Base-by-base conservation (phyloP, 345 rosid species). In the Salix udensis region DNA sequence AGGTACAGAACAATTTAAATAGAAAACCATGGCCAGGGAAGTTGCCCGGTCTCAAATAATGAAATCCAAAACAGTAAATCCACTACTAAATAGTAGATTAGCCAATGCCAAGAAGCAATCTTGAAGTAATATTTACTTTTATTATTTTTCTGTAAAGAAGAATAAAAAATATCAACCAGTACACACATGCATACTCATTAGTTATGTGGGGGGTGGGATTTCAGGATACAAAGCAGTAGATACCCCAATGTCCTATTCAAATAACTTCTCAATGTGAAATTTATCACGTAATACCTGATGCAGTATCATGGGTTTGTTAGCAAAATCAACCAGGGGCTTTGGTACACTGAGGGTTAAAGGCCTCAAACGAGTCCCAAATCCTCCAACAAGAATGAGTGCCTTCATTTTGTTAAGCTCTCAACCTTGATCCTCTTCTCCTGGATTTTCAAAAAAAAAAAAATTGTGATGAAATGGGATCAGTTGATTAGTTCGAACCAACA, bases 241-340 rank as follows among this genome's bases (percentile, higher is more conserved):
- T 46, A 46, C 18, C 14, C 50, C 50, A 0, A 46, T 3, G 5
- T 13, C 50, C 18, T 46, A 46, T 46, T 46, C n/a, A 31, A 16
- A 15, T 6, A 65, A 65, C 14, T 28, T 30, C 24, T 55, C 3
- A 55, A 9, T 4, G 23, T 23, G 12, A 4, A 23, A 55, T 55
- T 15, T 16, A 30, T 9, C 26, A 74, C 4, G 53, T 40, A 23
- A 72, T 12, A 78, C 81, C 81, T 78, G 81, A 28, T 78, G 81
- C 76, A 72, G 72, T 24, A 78, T 78, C 81, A 78, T 78, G 5
- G 81, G 81, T 37, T 72, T 78, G 76, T 78, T 78, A 8, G 81
- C 81, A 66, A 78, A 78, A 28, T 78, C 81, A 72, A 78, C 81
- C 26, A 78, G 77, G 18, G 81, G 81, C 76, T 78, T 78, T 7